These are phyloP conservation scores for Chaetomium strumarium DNA, from an alignment of 2,329 filamentous ascomycete species.

Conservation along the genomic window DNA sequence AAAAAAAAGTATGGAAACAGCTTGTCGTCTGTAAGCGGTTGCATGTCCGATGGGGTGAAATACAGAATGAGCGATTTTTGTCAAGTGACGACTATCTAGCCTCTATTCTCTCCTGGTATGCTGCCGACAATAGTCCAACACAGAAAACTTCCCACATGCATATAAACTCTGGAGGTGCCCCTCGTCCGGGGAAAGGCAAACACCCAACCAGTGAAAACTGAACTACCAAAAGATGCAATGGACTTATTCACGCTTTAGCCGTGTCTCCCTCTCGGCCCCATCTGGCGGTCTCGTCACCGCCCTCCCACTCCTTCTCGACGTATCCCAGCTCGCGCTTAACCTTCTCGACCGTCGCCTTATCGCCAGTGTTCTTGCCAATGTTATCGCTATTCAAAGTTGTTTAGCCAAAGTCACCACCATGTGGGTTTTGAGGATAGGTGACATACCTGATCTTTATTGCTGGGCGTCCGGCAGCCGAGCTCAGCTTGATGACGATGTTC, in stretches of 20 bases:
- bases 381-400: constrained; percentile 54
- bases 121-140: no score
- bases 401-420: not conserved
- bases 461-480: constrained; percentile 70
- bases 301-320: constrained; percentile 74
- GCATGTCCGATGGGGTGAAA: no score
- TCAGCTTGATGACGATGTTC: constrained; percentile 97
- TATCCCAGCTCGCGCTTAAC: constrained; percentile 87
- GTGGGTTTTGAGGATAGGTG: not conserved
- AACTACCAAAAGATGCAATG: not conserved
- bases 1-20: no score
- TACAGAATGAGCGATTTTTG: no score
- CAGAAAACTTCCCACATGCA: not conserved
- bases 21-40: no score
- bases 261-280: constrained; percentile 58
- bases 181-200: not conserved
- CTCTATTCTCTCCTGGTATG: no score
- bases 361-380: constrained; percentile 87
- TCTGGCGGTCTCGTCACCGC: constrained; percentile 74
- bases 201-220: not conserved
- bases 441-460: constrained; percentile 79
- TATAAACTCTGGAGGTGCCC: not conserved
- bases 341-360: constrained; percentile 67
- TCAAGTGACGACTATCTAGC: no score
- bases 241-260: constrained; percentile 19